Conservation (phyloP, 73 alveolate species). For the Tetrahymena malaccensis region DNA sequence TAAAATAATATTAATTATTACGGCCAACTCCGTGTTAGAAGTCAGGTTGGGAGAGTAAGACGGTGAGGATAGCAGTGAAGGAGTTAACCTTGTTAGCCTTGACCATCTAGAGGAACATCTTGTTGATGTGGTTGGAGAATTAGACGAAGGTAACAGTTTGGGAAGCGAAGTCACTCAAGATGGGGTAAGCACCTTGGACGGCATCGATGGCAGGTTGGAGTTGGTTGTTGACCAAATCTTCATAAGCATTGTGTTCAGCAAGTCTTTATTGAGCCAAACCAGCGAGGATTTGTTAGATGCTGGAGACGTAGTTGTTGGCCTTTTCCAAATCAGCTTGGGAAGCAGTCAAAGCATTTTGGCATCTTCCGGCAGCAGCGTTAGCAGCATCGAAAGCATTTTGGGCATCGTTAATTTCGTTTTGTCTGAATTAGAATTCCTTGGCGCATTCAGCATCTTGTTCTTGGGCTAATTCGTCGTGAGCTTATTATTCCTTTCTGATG, state of each 20-base stretch:
- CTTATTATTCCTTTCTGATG: neutral
- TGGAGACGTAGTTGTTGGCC: neutral
- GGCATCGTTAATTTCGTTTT: neutral
- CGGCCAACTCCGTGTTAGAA: neutral
- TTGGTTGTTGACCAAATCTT: neutral
- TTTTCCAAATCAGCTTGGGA: neutral
- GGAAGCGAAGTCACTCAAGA: neutral
- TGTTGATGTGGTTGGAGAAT: neutral
- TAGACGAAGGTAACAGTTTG: neutral
- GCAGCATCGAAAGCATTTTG: neutral
- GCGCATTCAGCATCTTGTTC: neutral
- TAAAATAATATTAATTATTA: neutral
- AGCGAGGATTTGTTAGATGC: neutral
- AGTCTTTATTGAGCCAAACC: neutral
- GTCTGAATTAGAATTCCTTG: neutral
- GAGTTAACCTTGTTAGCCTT: neutral
- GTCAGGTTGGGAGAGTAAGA: neutral
- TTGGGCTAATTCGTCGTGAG: neutral
- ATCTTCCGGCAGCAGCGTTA: neutral
- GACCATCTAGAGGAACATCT: neutral
- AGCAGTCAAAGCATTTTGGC: neutral
- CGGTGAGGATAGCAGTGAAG: neutral
- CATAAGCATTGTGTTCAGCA: neutral
- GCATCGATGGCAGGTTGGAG: neutral
- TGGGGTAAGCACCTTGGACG: neutral